A percentile compares a stretch with the other conserved stretches of the same genome.
Conservation (phyloP, 169 alveolate species). For the Eimeria praecox region DNA sequence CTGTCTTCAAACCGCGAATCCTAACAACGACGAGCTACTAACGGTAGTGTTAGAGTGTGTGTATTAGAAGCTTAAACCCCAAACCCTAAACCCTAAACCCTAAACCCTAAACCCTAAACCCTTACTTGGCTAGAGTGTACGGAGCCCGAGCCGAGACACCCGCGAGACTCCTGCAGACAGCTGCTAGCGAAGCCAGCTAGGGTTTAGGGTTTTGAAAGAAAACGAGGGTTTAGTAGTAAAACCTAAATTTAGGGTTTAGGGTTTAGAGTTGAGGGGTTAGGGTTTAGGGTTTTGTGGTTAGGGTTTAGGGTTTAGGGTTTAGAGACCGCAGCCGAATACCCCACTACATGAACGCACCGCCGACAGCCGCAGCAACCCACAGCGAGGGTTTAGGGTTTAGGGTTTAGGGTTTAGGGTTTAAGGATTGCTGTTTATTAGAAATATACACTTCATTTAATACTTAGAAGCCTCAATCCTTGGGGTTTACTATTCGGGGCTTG, state of each 20-base stretch:
- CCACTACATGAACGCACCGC: conserved; percentile 13
- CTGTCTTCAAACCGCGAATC: background rate
- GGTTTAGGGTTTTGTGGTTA: conserved; percentile 15
- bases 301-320: conserved; percentile 1
- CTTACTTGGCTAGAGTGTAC: background rate
- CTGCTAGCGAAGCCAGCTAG: background rate
- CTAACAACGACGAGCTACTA: background rate
- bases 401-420: conserved; percentile 18
- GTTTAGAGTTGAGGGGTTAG: background rate
- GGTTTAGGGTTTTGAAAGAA: background rate
- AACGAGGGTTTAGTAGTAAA: too few relatives aligned
- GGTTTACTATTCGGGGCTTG: background rate
- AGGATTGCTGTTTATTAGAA: background rate
- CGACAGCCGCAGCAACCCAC: conserved; percentile 22
- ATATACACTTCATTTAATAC: too few relatives aligned
- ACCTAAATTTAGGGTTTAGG: background rate
- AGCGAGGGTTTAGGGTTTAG: conserved; percentile 23
- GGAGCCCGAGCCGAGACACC: conserved; percentile 34
- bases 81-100: conserved; percentile 22
- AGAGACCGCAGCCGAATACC: conserved; percentile 22
- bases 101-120: conserved; percentile 42
- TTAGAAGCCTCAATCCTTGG: background rate
- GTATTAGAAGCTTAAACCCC: background rate
- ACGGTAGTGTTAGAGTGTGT: background rate
- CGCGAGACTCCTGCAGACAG: background rate